Percentiles rank a stretch among this genome's conserved stretches.
Conservation (phyloP, 139 green algal species). For the Micractinium conductrix region DNA sequence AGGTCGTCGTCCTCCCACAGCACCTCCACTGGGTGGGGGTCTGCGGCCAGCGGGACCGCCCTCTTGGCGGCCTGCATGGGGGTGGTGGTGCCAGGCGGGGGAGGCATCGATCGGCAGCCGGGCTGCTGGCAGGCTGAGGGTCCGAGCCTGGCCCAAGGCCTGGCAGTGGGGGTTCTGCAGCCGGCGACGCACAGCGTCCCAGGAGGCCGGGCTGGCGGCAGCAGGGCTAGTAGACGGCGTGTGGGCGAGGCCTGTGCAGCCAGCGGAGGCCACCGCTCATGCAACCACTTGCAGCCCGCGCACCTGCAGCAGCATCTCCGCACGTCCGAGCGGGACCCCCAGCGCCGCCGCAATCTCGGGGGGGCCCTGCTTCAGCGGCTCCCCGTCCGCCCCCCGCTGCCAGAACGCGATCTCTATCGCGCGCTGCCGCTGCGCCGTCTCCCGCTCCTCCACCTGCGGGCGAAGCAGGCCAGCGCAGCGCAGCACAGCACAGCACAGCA, state of each 20-base stretch:
- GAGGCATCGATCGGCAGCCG: neutral
- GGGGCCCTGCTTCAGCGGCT: conserved; percentile 38
- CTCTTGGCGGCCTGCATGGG: conserved; percentile 56
- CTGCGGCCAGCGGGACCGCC: conserved; percentile 62
- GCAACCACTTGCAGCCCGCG: too few relatives aligned
- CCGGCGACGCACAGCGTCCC: too few relatives aligned
- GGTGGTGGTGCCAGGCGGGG: neutral
- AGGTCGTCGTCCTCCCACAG: conserved; percentile 81
- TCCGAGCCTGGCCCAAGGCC: too few relatives aligned
- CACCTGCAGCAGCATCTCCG: conserved; percentile 24
- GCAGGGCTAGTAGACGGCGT: too few relatives aligned
- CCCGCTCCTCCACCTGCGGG: too few relatives aligned
- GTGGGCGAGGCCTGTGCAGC: too few relatives aligned
- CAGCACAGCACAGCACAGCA: neutral
- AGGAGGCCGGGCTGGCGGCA: too few relatives aligned
- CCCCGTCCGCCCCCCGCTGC: conserved; percentile 38
- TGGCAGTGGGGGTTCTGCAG: too few relatives aligned
- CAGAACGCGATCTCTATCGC: conserved; percentile 52
- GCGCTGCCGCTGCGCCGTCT: too few relatives aligned
- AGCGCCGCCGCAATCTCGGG: conserved; percentile 52
- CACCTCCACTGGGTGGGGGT: conserved; percentile 63
- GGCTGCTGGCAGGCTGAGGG: neutral
- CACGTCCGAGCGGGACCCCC: conserved; percentile 30
- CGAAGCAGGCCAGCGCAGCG: neutral
- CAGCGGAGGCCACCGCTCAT: too few relatives aligned